Evolutionary conservation across 2,329 filamentous ascomycete genomes (phyloP).

Genomic region (Fonsecaea pedrosoi): DNA sequence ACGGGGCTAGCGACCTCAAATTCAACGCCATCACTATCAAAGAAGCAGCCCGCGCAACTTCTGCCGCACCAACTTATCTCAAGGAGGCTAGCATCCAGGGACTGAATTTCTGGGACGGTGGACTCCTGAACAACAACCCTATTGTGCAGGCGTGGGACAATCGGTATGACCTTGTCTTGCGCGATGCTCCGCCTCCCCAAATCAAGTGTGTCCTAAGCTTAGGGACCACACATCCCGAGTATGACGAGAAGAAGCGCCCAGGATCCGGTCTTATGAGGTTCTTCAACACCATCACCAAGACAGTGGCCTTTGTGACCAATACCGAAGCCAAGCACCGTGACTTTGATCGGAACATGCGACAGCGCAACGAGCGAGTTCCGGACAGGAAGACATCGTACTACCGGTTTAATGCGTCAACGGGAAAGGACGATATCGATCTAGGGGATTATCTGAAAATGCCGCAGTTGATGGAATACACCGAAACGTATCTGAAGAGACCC

Average conservation of each 20-base stretch:
- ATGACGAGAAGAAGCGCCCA: conserved; percentile 17
- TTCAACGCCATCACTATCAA: conserved; percentile 33
- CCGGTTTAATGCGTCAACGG: conserved; percentile 32
- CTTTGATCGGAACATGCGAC: conserved; percentile 34
- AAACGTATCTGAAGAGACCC: conserved; percentile 26
- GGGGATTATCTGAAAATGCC: conserved; percentile 33
- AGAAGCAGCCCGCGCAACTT: conserved; percentile 34
- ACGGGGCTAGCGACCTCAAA: conserved; percentile 27
- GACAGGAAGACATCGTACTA: conserved; percentile 24
- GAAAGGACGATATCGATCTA: conserved; percentile 23
- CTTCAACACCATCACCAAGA: conserved; percentile 31
- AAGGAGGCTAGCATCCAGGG: conserved; percentile 31
- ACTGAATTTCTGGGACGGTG: conserved; percentile 35
- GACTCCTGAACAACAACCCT: conserved; percentile 38
- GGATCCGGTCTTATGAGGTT: conserved; percentile 18
- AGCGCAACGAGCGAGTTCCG: conserved; percentile 26
- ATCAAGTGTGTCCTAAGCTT: conserved; percentile 32
- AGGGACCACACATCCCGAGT: conserved; percentile 31
- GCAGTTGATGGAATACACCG: conserved; percentile 25
- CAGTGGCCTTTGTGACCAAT: conserved; percentile 33
- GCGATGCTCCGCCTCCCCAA: conserved; percentile 16
- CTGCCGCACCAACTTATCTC: conserved; percentile 35
- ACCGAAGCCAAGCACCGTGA: conserved; percentile 38
- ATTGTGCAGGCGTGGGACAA: conserved; percentile 36
- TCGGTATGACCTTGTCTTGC: conserved; percentile 26